Conservation (phyloP, 345 rosid genomes). For the Leavenworthia alabamica region DNA sequence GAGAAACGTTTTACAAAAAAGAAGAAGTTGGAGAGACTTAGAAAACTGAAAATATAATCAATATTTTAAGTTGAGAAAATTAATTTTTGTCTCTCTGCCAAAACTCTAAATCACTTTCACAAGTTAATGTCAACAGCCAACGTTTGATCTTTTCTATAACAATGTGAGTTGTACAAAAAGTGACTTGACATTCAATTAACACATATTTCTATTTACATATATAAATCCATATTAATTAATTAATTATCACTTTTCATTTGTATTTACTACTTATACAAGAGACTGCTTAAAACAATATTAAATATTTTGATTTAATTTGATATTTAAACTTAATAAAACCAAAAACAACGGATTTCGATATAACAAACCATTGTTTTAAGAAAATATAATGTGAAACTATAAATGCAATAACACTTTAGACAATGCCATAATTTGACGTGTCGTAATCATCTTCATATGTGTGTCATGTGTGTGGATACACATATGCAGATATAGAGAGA, state of each 20-base stretch:
- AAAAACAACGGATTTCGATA: neutral
- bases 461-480: constrained; percentile 9
- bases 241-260: neutral
- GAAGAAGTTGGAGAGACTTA: neutral
- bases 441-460: constrained; percentile 9
- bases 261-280: neutral
- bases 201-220: neutral
- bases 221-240: neutral
- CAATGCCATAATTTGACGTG: neutral
- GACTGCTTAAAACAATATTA: neutral
- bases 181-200: constrained; percentile 13
- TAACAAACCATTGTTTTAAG: neutral
- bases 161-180: constrained; percentile 22
- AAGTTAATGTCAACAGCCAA: constrained; percentile 13
- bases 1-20: neutral
- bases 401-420: neutral
- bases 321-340: neutral
- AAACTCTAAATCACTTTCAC: constrained; percentile 12
- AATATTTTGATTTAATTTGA: too few relatives aligned
- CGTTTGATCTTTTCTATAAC: constrained; percentile 15
- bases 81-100: too few relatives aligned
- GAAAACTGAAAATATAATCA: neutral
- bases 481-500: constrained; percentile 8
- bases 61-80: neutral
- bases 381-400: neutral